Percentiles rank a stretch among this genome's conserved stretches.
Conservation (phyloP, 2,329 filamentous ascomycete genomes). For the Aquanectria penicillioides region DNA sequence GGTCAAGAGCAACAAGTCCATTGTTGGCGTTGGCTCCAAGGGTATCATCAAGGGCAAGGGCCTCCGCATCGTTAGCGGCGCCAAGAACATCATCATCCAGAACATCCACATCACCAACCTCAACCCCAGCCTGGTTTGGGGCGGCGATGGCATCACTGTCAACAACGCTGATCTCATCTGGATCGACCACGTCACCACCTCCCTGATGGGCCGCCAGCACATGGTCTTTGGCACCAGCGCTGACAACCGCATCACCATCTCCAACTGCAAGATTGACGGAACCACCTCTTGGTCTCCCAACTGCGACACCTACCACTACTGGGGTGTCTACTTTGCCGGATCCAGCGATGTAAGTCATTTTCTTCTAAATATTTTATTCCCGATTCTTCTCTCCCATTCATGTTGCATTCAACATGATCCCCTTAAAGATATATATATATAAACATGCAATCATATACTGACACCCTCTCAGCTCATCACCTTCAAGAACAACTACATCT, state of each 20-base stretch:
- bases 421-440: too few species aligned
- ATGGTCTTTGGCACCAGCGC: constrained; percentile 66
- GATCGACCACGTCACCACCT: constrained; percentile 66
- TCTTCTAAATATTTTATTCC: too few species aligned
- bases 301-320: constrained; percentile 70
- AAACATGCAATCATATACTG: not conserved
- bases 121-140: constrained; percentile 69
- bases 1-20: constrained; percentile 66
- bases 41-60: constrained; percentile 69
- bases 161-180: constrained; percentile 57
- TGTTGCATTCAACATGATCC: too few species aligned
- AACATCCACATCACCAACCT: constrained; percentile 65
- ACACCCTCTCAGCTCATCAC: constrained; percentile 52
- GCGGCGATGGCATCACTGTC: constrained; percentile 66
- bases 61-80: constrained; percentile 57
- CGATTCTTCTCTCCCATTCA: not conserved
- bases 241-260: constrained; percentile 66
- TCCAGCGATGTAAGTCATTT: constrained; percentile 57
- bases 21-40: constrained; percentile 62
- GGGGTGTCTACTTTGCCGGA: constrained; percentile 67
- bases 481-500: constrained; percentile 69
- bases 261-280: constrained; percentile 69
- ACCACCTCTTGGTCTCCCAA: constrained; percentile 62
- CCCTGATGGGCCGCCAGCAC: constrained; percentile 68
- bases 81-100: constrained; percentile 68